Evolutionary conservation across 2,329 filamentous ascomycete genomes (phyloP), one percentile per base, ranked within the genome.

Genomic region (Fusarium sp.): DNA sequence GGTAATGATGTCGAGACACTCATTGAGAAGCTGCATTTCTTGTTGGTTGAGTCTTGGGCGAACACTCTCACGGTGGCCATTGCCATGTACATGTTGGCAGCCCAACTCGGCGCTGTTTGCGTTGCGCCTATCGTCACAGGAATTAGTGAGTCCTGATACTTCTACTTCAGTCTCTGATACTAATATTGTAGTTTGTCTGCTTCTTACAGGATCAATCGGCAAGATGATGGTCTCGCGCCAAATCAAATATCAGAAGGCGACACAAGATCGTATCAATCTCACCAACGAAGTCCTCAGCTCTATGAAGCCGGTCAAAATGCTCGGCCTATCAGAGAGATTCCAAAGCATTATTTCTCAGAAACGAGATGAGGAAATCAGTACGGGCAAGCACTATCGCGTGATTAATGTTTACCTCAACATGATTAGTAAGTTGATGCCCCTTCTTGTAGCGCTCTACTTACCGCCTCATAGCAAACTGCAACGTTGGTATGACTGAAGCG

Each of bases 221-320:
- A 74, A 71, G 23, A 45, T 73, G 38, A 75, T 77, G 57, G 71
- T 76, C 13, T 61, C 65, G 2, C 72, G 76, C 7, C 75, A 76
- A n/a, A 77, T 69, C 4, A 50, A 61, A 9, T 79, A 76, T 51
- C 77, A 77, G 47, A 73, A 78, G 11, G 72, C 76, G n/a, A 77
- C 75, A 1, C 76, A 79, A 23, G 67, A 69, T 12, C 75, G 77
- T 7, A 77, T 78, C 44, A 78, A 77, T 20, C 73, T 78, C 15
- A 79, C 76, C 1, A 74, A 76, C 0, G 74, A 78, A 28, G 71
- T 77, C 3, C 58, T 79, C 8, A 61, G 74, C 5, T 77, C 75
- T 1, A 74, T 78, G 28, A 79, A 78, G 16, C 65, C 74, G 1
- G 72, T 78, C n/a, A 79, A 79, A 49, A 79, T 79, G 76, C 67